Conservation (phyloP, 345 rosid species). For the Lumnitzera littorea region DNA sequence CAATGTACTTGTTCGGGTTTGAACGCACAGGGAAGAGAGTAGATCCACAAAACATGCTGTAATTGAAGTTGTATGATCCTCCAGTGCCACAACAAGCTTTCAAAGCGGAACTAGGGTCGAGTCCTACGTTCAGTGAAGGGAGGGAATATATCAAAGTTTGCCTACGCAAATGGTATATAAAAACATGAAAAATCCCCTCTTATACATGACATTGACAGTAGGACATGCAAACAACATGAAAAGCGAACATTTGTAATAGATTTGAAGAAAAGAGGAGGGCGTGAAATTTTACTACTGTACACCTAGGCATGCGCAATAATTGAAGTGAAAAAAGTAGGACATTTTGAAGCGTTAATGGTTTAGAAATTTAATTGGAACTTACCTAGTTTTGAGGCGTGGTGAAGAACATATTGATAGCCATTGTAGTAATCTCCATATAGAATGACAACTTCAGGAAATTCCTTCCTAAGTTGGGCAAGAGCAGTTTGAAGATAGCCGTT, state of each 20-base stretch:
- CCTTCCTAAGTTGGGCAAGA: constrained; percentile 8
- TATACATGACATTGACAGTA: too few relatives aligned
- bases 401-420: constrained; percentile 9
- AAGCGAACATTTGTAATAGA: too few relatives aligned
- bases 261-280: too few relatives aligned
- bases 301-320: too few relatives aligned
- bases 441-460: constrained; percentile 10
- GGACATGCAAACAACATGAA: too few relatives aligned
- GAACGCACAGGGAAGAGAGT: constrained; percentile 3
- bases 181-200: not conserved
- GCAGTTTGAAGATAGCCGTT: constrained; percentile 8
- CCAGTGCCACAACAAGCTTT: constrained; percentile 20
- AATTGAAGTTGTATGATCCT: constrained; percentile 10
- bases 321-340: too few relatives aligned
- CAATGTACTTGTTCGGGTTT: constrained; percentile 8
- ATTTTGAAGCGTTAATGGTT: too few relatives aligned
- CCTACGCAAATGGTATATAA: too few relatives aligned
- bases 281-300: too few relatives aligned
- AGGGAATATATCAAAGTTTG: not conserved
- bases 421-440: constrained; percentile 17
- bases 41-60: constrained; percentile 11
- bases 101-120: constrained; percentile 1
- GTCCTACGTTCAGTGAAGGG: not conserved
- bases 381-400: not conserved
- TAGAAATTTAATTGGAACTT: not conserved